A percentile compares a stretch with the other conserved stretches of the same genome.
Evolutionary conservation across 2,329 filamentous ascomycete species (phyloP).

Genomic region (Ophiosphaerella narmari): DNA sequence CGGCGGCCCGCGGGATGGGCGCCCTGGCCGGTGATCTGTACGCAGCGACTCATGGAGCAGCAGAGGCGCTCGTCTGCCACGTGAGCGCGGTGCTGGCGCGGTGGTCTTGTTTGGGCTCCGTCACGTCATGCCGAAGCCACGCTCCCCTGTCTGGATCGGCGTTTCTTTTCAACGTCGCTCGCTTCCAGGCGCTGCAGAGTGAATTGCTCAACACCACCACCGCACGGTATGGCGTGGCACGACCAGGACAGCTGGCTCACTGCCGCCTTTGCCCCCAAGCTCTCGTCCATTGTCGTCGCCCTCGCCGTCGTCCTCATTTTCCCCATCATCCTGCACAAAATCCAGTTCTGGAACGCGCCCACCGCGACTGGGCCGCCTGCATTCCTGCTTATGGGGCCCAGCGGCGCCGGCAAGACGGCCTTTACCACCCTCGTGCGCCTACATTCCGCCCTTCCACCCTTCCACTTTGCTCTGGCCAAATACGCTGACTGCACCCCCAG

Average conservation of each 20-base stretch:
- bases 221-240: conserved; percentile 40
- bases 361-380: conserved; percentile 70
- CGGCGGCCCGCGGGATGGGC: conserved; percentile 17
- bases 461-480: neutral
- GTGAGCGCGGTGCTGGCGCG: neutral
- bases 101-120: neutral
- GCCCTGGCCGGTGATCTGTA: neutral
- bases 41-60: conserved; percentile 6
- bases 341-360: conserved; percentile 70
- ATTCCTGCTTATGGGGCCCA: conserved; percentile 80
- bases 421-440: conserved; percentile 73
- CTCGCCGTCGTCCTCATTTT: conserved; percentile 71
- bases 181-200: too few species aligned
- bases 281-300: conserved; percentile 66
- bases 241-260: conserved; percentile 52
- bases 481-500: conserved; percentile 29
- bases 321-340: conserved; percentile 76
- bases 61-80: neutral
- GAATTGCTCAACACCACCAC: too few species aligned
- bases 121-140: conserved; percentile 1
- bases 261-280: conserved; percentile 51
- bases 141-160: neutral
- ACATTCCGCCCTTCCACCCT: neutral
- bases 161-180: neutral
- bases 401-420: conserved; percentile 83